Evolutionary conservation across 148 eudicot genomes (phyloP), one percentile per base, ranked within the genome.

Genomic region (Euryodendron excelsum): DNA sequence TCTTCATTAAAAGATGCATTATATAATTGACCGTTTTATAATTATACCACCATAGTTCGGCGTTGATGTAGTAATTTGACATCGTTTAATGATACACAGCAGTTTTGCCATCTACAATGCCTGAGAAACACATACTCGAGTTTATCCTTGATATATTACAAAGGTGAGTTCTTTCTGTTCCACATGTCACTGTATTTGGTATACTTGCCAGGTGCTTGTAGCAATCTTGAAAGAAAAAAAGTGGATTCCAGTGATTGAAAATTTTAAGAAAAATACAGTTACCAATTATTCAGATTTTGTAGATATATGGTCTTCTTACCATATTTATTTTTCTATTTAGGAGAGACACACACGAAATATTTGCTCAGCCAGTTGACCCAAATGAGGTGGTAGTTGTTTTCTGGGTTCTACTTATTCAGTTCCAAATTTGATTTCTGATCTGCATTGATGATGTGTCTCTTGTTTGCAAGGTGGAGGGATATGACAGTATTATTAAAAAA

Each of bases 401-500:
- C 20, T 37, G 3, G 17, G 5, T 72, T 79, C 14, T 25, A 50
- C 33, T 63, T 58, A 20, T 34, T 27, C n/a, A 44, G 61, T 70
- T 64, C 50, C 36, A 7, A 8, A 9, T 44, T 39, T 61, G 13
- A 39, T 71, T 18, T 47, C 17, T 34, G 0, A 20, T 48, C 20
- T 30, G 14, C 48, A 47, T 7, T 18, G 69, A 6, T 62, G 20
- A 72, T 6, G 48, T 1, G 8, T 23, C 4, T 61, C 18, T 62
- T 25, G 33, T 79, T 36, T 30, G 23, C 67, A 53, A 73, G 82
- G 82, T 79, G 53, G 64, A 62, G 62, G 82, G 62, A 27, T 86
- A 86, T 31, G 80, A 78, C 34, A 68, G 48, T 70, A 45, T 80
- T 18, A 83, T 86, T 73, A 30, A 74, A 34, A 33, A 86, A 7